These are phyloP conservation scores for Thozetella sp. DNA, from an alignment of 495 filamentous ascomycete species.

Conservation along the genomic window DNA sequence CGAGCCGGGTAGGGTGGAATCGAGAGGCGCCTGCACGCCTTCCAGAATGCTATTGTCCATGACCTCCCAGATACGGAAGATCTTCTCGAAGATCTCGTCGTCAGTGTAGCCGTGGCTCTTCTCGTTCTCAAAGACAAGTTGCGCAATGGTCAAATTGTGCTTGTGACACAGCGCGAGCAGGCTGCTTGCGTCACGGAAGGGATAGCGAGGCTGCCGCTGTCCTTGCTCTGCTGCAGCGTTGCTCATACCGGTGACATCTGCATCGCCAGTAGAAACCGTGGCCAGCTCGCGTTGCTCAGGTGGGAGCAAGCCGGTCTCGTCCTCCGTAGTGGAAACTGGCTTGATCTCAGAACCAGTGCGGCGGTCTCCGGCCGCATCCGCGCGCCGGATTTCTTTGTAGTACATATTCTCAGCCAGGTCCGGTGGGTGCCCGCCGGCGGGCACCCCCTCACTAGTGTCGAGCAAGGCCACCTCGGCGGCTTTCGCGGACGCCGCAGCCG, in stretches of 20 bases:
- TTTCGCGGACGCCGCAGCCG: slow-evolving; percentile 11
- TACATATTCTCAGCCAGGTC: slow-evolving; percentile 36
- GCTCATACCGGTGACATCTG: not conserved
- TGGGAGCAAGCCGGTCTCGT: slow-evolving; percentile 13
- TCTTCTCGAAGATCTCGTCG: slow-evolving; percentile 28
- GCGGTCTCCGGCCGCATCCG: slow-evolving; percentile 29
- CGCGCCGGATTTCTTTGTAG: slow-evolving; percentile 34
- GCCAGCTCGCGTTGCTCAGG: not conserved
- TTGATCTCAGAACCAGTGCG: slow-evolving; percentile 28
- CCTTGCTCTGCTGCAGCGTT: slow-evolving; percentile 8
- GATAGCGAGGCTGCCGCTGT: slow-evolving; percentile 25
- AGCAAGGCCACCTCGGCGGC: slow-evolving; percentile 10
- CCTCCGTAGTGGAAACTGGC: slow-evolving; percentile 11
- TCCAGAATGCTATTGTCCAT: slow-evolving; percentile 37
- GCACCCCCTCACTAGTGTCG: slow-evolving; percentile 16
- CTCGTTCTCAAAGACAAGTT: slow-evolving; percentile 36
- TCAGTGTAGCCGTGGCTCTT: slow-evolving; percentile 33
- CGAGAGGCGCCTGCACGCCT: slow-evolving; percentile 29
- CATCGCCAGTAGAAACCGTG: not conserved
- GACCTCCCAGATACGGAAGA: slow-evolving; percentile 35
- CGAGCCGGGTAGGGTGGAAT: slow-evolving; percentile 26
- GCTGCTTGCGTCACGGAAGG: slow-evolving; percentile 30
- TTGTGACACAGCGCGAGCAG: slow-evolving; percentile 30
- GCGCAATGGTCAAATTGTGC: slow-evolving; percentile 34
- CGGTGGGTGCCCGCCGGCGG: slow-evolving; percentile 17